A percentile compares a stretch with the other conserved stretches of the same genome.
Evolutionary conservation across 2,329 filamentous ascomycete genomes (phyloP).

Genomic region (Zopfia rhizophila): DNA sequence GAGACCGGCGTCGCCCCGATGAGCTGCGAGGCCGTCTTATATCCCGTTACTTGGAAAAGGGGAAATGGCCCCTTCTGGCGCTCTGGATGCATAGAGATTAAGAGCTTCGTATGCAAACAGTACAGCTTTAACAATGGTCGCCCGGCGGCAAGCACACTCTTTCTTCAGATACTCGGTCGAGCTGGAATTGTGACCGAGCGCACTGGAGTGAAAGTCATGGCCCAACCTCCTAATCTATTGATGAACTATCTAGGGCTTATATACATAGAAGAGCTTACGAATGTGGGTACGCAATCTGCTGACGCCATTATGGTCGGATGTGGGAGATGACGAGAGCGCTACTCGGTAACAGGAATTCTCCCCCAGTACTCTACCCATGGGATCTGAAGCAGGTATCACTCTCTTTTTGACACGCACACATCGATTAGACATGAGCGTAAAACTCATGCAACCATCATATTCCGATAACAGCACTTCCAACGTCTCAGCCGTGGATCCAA

Average conservation of each 20-base stretch:
- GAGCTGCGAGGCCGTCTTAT: conserved; percentile 23
- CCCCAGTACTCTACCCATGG: conserved; percentile 56
- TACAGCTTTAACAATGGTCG: conserved; percentile 51
- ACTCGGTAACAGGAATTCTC: too few species aligned
- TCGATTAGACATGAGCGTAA: too few species aligned
- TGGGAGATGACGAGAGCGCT: too few species aligned
- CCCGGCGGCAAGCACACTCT: too few species aligned
- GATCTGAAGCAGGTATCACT: conserved; percentile 60
- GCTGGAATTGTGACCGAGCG: too few species aligned
- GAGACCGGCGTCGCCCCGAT: too few species aligned
- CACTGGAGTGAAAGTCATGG: too few species aligned
- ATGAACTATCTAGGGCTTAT: conserved; percentile 55
- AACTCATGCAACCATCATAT: too few species aligned
- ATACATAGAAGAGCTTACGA: conserved; percentile 59
- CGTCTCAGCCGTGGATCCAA: too few species aligned
- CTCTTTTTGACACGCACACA: too few species aligned
- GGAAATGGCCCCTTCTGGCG: conserved; percentile 58
- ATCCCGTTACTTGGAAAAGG: conserved; percentile 20
- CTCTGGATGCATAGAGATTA: conserved; percentile 36
- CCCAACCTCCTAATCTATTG: conserved; percentile 51
- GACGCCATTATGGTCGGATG: conserved; percentile 53
- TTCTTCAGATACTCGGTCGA: too few species aligned
- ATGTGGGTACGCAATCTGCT: conserved; percentile 63
- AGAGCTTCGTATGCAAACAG: conserved; percentile 52
- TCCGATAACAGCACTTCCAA: too few species aligned